Conservation (phyloP, 148 eudicot species). For the Rhododendron vialii region DNA sequence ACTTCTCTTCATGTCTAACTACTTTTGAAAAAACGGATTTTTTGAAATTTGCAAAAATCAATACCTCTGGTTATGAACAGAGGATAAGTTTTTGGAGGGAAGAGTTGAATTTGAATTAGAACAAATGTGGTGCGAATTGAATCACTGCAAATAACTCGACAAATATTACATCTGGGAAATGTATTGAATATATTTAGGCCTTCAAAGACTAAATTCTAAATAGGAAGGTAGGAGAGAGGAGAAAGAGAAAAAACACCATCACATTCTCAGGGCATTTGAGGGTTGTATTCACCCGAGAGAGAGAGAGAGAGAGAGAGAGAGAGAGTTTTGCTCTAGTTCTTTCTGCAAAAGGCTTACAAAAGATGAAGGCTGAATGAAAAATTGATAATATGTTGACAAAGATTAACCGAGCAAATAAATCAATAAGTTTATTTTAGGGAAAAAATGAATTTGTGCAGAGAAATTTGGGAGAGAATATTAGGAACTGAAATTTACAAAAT, state of each 20-base stretch:
- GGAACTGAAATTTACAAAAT: neutral
- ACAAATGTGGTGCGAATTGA: neutral
- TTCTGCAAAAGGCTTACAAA: too few species aligned
- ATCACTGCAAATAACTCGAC: neutral
- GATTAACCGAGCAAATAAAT: neutral
- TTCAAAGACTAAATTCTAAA: neutral
- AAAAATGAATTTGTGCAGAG: neutral
- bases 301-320: neutral
- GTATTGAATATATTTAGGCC: neutral
- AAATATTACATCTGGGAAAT: neutral
- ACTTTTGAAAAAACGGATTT: neutral
- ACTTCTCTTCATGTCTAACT: constrained; percentile 29
- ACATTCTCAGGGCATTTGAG: neutral
- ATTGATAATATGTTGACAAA: neutral
- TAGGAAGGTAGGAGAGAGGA: neutral
- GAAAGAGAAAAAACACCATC: neutral
- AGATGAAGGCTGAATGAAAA: too few species aligned
- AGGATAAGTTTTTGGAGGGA: neutral
- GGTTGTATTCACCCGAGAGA: neutral
- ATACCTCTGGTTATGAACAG: neutral
- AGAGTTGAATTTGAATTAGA: neutral
- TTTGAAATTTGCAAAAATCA: too few species aligned
- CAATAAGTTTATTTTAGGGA: too few species aligned
- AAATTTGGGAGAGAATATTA: neutral
- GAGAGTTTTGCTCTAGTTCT: too few species aligned